A percentile compares a stretch with the other conserved stretches of the same genome.
phyloP scores from a whole-genome alignment of 352 stramenopile species.

The Phytophthora citrophthora region DNA sequence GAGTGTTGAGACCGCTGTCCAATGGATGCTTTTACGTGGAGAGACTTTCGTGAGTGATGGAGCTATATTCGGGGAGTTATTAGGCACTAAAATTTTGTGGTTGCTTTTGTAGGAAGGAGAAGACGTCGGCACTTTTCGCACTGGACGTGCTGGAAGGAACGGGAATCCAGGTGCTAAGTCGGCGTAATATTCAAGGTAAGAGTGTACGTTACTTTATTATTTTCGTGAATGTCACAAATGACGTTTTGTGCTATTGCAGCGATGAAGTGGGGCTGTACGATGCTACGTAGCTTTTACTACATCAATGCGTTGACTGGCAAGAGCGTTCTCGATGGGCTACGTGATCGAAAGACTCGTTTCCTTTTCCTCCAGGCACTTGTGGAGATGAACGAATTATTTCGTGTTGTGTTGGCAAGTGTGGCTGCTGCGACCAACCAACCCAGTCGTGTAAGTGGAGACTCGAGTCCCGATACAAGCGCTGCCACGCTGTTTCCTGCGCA shows the following conservation, averaged over 20 bases:
- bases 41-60: conserved; percentile 63
- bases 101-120: conserved; percentile 61
- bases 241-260: conserved; percentile 32
- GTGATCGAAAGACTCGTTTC: conserved; percentile 71
- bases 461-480: conserved; percentile 59
- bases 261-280: conserved; percentile 82
- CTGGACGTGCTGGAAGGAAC: conserved; percentile 79
- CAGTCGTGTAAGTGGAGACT: conserved; percentile 17
- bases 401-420: conserved; percentile 46
- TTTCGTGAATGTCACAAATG: not conserved
- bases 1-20: conserved; percentile 57
- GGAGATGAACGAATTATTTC: conserved; percentile 73
- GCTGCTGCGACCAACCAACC: conserved; percentile 26
- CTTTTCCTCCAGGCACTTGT: conserved; percentile 72
- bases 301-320: conserved; percentile 72
- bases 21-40: conserved; percentile 84
- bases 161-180: conserved; percentile 77
- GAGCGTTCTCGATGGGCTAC: conserved; percentile 57
- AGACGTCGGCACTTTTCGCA: conserved; percentile 67
- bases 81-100: not conserved
- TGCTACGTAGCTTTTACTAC: conserved; percentile 84
- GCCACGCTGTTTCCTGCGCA: conserved; percentile 67
- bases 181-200: conserved; percentile 76
- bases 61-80: no score
- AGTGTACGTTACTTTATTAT: not conserved